These are phyloP conservation scores for Panicum virgatum DNA, from an alignment of 202 grass and related monocot genomes.

Conservation along the genomic window DNA sequence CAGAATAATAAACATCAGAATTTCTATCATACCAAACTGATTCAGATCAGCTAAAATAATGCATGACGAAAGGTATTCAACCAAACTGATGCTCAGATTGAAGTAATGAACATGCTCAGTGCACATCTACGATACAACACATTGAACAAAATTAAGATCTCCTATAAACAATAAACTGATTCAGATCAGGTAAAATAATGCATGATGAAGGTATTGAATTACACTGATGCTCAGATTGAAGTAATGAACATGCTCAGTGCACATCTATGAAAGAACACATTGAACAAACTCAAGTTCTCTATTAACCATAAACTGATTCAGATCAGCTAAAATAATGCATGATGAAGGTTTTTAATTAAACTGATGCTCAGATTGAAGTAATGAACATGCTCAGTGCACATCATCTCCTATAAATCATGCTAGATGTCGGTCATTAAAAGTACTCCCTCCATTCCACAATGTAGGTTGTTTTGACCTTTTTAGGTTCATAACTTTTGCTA, in stretches of 20 bases:
- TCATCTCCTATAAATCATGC: slow-evolving; percentile 18
- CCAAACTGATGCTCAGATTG: neutral
- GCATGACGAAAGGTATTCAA: neutral
- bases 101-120: slow-evolving; percentile 6
- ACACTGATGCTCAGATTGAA: neutral
- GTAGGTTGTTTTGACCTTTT: no score
- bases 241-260: slow-evolving; percentile 1
- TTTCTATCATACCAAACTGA: neutral
- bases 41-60: slow-evolving; percentile 22
- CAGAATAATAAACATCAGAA: neutral
- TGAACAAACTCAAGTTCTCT: slow-evolving; percentile 12
- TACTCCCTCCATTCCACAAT: no score
- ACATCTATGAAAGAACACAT: neutral
- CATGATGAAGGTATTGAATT: neutral
- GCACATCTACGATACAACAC: neutral
- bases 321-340: neutral
- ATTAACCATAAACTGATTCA: no score
- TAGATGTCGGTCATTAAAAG: slow-evolving; percentile 1
- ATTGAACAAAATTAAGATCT: slow-evolving; percentile 15
- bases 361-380: neutral
- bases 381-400: slow-evolving; percentile 8
- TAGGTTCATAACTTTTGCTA: no score
- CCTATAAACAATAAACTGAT: slow-evolving; percentile 3
- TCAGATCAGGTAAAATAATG: slow-evolving; percentile 29
- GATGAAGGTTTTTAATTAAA: slow-evolving; percentile 21